Percentiles rank a stretch among this genome's conserved stretches.
Evolutionary conservation across 148 eudicot genomes (phyloP).

Genomic region (Hydrangea macrophylla): DNA sequence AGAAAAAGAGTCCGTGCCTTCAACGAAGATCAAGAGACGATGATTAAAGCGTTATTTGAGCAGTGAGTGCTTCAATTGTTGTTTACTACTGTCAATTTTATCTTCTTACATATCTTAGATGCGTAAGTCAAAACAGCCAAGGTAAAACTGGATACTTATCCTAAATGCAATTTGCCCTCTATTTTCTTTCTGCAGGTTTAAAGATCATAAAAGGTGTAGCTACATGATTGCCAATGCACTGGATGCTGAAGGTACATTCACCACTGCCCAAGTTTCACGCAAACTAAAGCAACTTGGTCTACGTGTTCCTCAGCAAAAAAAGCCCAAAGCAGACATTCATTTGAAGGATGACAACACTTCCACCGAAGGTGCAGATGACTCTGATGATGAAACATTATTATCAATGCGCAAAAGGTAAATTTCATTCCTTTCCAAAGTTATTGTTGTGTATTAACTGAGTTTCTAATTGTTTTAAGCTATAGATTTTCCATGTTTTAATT

Average conservation of each 20-base stretch:
- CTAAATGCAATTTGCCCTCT: too few species aligned
- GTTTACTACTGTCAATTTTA: too few species aligned
- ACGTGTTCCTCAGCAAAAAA: conserved; percentile 42
- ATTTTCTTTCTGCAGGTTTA: conserved; percentile 53
- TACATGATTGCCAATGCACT: conserved; percentile 88
- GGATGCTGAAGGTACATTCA: conserved; percentile 55
- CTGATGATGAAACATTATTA: conserved; percentile 59
- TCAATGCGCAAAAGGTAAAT: conserved; percentile 58
- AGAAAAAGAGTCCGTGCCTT: conserved; percentile 78
- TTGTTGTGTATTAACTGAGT: too few species aligned
- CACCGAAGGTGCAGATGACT: conserved; percentile 38
- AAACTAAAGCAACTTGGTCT: conserved; percentile 91
- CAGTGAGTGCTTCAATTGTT: conserved; percentile 66
- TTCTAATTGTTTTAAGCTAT: too few species aligned
- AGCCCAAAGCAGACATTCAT: conserved; percentile 24
- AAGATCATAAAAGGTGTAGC: conserved; percentile 85
- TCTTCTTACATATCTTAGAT: too few species aligned
- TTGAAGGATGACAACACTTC: conserved; percentile 43
- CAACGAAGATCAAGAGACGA: conserved; percentile 58
- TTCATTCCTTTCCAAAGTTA: neutral
- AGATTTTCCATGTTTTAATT: too few species aligned
- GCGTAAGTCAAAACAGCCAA: too few species aligned
- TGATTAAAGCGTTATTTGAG: conserved; percentile 67
- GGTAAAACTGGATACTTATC: too few species aligned
- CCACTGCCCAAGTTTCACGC: conserved; percentile 76